A percentile compares a stretch with the other conserved stretches of the same genome.
Evolutionary conservation across 2,329 filamentous ascomycete species (phyloP).

Genomic region (Sarocladiaceae sp.): DNA sequence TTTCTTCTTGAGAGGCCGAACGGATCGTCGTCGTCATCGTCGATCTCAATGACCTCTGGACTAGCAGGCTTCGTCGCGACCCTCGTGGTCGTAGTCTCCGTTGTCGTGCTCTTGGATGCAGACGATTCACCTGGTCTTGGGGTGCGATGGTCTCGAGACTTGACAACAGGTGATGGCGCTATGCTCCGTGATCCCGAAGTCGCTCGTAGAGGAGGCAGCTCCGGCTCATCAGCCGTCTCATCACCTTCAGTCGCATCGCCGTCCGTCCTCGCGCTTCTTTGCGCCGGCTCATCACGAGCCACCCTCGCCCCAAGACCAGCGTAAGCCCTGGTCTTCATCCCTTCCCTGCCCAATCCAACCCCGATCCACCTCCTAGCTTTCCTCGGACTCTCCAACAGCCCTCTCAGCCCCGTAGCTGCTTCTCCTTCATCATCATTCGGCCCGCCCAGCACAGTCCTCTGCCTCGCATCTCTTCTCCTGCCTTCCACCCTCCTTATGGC

Average conservation of each 20-base stretch:
- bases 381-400: conserved; percentile 39
- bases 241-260: not conserved
- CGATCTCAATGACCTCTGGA: conserved; percentile 7
- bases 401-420: conserved; percentile 27
- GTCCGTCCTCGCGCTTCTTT: not conserved
- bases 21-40: conserved; percentile 24
- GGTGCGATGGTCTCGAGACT: too few relatives aligned
- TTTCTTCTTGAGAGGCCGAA: conserved; percentile 30
- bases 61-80: too few relatives aligned
- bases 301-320: not conserved
- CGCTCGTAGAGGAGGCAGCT: not conserved
- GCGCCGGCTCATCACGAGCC: not conserved
- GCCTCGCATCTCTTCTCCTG: conserved; percentile 18
- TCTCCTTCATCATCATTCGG: conserved; percentile 15
- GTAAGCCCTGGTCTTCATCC: conserved; percentile 7
- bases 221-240: not conserved
- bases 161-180: too few relatives aligned
- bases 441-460: conserved; percentile 17
- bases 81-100: too few relatives aligned
- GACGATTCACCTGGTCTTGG: not conserved
- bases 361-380: conserved; percentile 18
- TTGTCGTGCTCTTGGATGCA: too few relatives aligned
- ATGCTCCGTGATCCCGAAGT: too few relatives aligned
- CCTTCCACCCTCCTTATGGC: conserved; percentile 19
- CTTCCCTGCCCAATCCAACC: not conserved